These are phyloP conservation scores for Nicotiana obtusifolia DNA, from an alignment of 257 asterid species.

Conservation along the genomic window DNA sequence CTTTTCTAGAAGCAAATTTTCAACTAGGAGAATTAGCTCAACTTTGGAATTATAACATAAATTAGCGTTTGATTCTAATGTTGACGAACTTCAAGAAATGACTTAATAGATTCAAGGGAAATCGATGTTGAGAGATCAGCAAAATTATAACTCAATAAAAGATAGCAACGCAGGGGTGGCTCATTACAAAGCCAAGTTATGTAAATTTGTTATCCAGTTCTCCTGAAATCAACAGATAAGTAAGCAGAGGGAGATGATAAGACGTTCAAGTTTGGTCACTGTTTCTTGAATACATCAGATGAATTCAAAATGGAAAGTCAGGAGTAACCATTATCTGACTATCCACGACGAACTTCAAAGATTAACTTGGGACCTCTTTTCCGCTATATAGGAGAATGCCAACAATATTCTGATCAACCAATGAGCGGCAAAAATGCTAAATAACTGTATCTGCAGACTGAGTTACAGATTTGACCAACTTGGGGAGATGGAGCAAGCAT, in stretches of 20 bases:
- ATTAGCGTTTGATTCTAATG: neutral
- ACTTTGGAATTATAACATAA: neutral
- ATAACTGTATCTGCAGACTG: neutral
- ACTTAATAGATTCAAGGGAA: neutral
- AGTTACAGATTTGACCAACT: neutral
- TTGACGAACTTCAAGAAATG: neutral
- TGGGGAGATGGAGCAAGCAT: neutral
- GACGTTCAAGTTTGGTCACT: neutral
- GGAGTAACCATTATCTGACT: neutral
- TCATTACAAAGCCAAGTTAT: neutral
- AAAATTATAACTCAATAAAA: neutral
- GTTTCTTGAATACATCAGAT: neutral
- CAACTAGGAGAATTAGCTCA: neutral
- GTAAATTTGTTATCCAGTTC: neutral
- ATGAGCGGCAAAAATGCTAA: neutral
- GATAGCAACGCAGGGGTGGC: neutral
- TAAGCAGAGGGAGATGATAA: neutral
- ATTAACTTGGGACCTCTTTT: neutral
- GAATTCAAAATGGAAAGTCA: neutral
- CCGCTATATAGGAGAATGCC: neutral
- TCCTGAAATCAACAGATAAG: neutral
- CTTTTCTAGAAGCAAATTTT: neutral
- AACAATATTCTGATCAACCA: constrained; percentile 2
- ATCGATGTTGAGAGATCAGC: neutral
- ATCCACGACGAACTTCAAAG: neutral